Percentiles rank a stretch among this genome's conserved stretches.
Evolutionary conservation across 2,329 filamentous ascomycete genomes (phyloP).

Genomic region (Claviceps maximensis): DNA sequence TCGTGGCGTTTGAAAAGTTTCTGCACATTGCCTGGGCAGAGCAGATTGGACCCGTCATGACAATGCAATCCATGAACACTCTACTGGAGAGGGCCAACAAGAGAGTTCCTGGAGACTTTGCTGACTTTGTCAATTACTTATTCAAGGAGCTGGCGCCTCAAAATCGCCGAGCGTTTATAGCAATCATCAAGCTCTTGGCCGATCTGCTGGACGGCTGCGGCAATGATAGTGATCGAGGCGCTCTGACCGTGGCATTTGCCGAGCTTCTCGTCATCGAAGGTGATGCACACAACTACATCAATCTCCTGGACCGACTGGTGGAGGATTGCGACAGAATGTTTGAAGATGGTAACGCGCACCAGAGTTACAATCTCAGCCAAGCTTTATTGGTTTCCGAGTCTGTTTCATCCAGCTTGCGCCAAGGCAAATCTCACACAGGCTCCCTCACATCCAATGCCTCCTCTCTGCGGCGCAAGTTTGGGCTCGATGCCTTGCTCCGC

Average conservation of each 20-base stretch:
- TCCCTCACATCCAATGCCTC: slow-evolving; percentile 79
- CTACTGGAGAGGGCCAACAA: slow-evolving; percentile 58
- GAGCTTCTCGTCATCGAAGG: slow-evolving; percentile 72
- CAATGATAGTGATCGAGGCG: slow-evolving; percentile 82
- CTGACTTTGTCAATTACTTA: slow-evolving; percentile 51
- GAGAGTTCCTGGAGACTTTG: slow-evolving; percentile 59
- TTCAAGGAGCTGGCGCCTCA: slow-evolving; percentile 56
- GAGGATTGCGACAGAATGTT: slow-evolving; percentile 87
- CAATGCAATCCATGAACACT: slow-evolving; percentile 53
- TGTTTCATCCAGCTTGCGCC: slow-evolving; percentile 40
- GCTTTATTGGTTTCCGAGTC: slow-evolving; percentile 40
- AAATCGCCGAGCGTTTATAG: slow-evolving; percentile 64
- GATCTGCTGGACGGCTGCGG: slow-evolving; percentile 80
- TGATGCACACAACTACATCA: slow-evolving; percentile 71
- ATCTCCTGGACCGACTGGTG: slow-evolving; percentile 74
- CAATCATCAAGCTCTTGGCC: slow-evolving; percentile 72
- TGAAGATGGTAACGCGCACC: slow-evolving; percentile 40
- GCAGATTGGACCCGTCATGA: slow-evolving; percentile 75
- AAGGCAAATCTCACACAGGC: slow-evolving; percentile 49
- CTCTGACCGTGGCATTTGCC: slow-evolving; percentile 76
- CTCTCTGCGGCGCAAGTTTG: slow-evolving; percentile 73
- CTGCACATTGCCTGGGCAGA: slow-evolving; percentile 77
- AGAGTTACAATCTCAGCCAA: slow-evolving; percentile 16
- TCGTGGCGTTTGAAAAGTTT: slow-evolving; percentile 90
- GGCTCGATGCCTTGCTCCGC: slow-evolving; percentile 60